Evolutionary conservation across 2,329 filamentous ascomycete genomes (phyloP), one percentile per base, ranked within the genome.

Genomic region (Pyrenophora tritici-repentis): DNA sequence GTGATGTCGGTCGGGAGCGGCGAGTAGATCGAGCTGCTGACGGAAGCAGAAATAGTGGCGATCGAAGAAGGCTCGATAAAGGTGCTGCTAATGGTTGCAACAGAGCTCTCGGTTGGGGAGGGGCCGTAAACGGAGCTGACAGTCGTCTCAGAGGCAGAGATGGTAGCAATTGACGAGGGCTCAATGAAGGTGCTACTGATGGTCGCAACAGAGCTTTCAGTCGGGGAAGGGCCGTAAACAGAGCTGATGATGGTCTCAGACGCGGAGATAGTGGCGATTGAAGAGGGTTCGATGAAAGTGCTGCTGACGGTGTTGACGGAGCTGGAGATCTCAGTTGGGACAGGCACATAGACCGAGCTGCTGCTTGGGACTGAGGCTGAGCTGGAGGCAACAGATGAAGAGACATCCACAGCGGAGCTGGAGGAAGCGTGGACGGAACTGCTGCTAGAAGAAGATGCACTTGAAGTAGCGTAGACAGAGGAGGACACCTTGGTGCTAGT

Each of bases 291-390:
- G n/a, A 42, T 34, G 12, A 35, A 16, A 10, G 44, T 42, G 37
- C 48, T 51, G 26, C 26, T 29, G 10, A 29, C 26, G 10, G 26
- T 29, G 10, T 29, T 29, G 26, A 29, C 3, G 9, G 26, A 29
- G 10, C 26, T 29, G 9, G 26, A 29, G 10, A 29, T 9, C 26
- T 29, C 43, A 17, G 34, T 39, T 3, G 43, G 7, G 24, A 5
- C 13, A 37, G 50, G 37, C 2, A 38, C 37, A 20, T 45, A 45
- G 12, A 46, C 42, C 13, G 51, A 54, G 42, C 47, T 54, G 42
- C 42, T 50, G 36, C 9, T 37, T 2, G 12, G 14, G 9, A 20
- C 32, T 1, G 43, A 29, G 9, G 14, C 18, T 0, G 48, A 51
- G 36, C 42, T 46, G 20, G 31, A 32, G 6, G 10, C 22, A 2